Evolutionary conservation across 441 rosid genomes (phyloP), one percentile per base, ranked within the genome.

Genomic region (Brassica hybrid): DNA sequence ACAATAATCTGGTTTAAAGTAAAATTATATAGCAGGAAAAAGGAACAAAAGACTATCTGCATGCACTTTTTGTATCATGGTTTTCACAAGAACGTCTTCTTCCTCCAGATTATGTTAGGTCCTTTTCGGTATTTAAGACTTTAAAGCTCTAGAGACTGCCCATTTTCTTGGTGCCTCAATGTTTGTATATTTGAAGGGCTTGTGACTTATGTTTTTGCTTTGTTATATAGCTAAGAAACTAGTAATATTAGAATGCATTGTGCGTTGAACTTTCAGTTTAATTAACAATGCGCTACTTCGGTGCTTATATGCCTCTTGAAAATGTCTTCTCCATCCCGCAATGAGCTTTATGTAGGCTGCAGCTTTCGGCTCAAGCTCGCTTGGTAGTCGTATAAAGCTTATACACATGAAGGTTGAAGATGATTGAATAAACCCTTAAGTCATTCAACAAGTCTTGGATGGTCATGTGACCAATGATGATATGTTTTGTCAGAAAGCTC

Each of bases 1-100:
- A n/a, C n/a, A n/a, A n/a, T n/a, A 41, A 71, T 64, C 27, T 57
- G 67, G 60, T 64, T 41, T 54, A 5, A 62, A 36, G 69, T 61
- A 8, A 61, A 50, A 54, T 14, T 8, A 64, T 12, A 21, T 34
- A 50, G 13, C 12, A 19, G 32, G 43, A 3, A 69, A 43, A 12
- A 12, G 45, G 45, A 43, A 2, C 54, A 6, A 9, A 17, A 7
- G 19, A 32, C 9, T n/a, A 6, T 65, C 16, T 6, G 63, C 59
- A 50, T 36, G 58, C 71, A 57, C 54, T 21, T 38, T 23, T 14
- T 58, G 73, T 43, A n/a, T 4, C 1, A 32, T 11, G 4, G 50
- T 11, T 65, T 65, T 65, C 16, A 38, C 69, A 66, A 19, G 61
- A 48, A 48, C 2, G 56, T 8, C 18, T 50, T 50, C 56, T 50